These are phyloP conservation scores for Vanrija sp. DNA, from an alignment of 1,284 basidiomycete genomes.

Conservation along the genomic window DNA sequence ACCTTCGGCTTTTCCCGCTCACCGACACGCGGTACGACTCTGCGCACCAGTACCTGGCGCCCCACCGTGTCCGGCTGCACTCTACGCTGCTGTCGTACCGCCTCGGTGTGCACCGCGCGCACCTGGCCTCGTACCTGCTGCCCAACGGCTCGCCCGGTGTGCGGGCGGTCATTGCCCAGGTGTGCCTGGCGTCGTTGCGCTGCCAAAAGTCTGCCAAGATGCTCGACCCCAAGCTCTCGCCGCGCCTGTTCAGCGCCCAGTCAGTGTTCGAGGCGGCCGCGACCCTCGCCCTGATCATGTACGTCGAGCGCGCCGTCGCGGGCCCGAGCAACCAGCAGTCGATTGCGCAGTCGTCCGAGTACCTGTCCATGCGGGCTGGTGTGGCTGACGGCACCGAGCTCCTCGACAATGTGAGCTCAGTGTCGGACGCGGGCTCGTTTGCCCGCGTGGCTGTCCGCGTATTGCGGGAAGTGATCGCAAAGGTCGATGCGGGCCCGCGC, in stretches of 20 bases:
- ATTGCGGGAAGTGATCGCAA: constrained; percentile 23
- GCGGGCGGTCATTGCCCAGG: constrained; percentile 30
- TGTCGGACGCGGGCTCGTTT: constrained; percentile 16
- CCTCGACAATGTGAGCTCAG: constrained; percentile 30
- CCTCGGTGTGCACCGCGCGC: constrained; percentile 35
- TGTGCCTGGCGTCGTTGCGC: constrained; percentile 34
- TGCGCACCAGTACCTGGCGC: constrained; percentile 31
- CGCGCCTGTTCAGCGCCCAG: constrained; percentile 34
- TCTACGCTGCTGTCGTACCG: constrained; percentile 35
- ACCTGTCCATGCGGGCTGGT: constrained; percentile 30
- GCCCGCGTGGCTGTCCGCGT: constrained; percentile 31
- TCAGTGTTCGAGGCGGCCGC: constrained; percentile 39
- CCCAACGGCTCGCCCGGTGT: constrained; percentile 25
- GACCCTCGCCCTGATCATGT: constrained; percentile 34
- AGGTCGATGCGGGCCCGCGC: constrained; percentile 19
- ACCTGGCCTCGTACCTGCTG: constrained; percentile 32
- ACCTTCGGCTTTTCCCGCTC: constrained; percentile 37
- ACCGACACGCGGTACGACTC: constrained; percentile 39
- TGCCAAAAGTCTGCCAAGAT: constrained; percentile 40
- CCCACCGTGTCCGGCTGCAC: constrained; percentile 40
- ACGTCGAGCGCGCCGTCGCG: constrained; percentile 32
- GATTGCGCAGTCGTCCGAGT: constrained; percentile 19
- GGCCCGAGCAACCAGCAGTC: constrained; percentile 6
- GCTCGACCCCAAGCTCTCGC: constrained; percentile 38
- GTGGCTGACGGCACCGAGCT: constrained; percentile 38